phyloP scores from a whole-genome alignment of 2,329 filamentous ascomycete species.

The Bipolaris sorokiniana region DNA sequence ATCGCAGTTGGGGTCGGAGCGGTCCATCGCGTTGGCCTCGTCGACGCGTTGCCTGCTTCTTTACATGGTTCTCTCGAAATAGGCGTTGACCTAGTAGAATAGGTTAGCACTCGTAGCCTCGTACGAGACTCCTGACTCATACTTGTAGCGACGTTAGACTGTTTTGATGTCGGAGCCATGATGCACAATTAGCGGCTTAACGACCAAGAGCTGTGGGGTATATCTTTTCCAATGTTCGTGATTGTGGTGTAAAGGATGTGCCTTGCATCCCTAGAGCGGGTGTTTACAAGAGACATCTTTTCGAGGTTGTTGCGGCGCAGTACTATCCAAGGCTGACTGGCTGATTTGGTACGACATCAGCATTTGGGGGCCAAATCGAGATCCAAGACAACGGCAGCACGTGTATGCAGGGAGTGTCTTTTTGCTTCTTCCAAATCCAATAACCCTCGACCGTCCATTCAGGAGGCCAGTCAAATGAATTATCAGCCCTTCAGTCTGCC shows the following conservation, averaged over 20 bases:
- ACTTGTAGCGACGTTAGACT: background rate
- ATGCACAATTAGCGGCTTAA: background rate
- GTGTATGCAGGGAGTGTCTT: too few relatives aligned
- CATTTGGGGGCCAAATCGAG: too few relatives aligned
- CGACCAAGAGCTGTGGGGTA: background rate
- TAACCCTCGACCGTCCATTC: too few relatives aligned
- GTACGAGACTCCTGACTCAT: background rate
- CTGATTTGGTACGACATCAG: too few relatives aligned
- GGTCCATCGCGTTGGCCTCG: constrained; percentile 33
- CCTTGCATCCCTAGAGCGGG: too few relatives aligned
- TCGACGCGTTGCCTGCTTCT: constrained; percentile 19
- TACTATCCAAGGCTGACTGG: too few relatives aligned
- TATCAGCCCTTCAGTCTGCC: too few relatives aligned
- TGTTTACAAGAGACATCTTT: too few relatives aligned
- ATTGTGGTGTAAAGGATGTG: background rate
- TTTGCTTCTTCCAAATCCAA: too few relatives aligned
- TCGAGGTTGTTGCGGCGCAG: too few relatives aligned
- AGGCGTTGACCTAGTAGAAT: background rate
- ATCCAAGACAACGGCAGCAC: too few relatives aligned
- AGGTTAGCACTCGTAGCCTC: background rate
- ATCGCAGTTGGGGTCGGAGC: constrained; percentile 39
- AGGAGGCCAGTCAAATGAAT: too few relatives aligned
- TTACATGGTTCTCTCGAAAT: background rate
- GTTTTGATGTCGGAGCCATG: background rate
- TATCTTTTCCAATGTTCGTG: background rate